Percentiles rank a stretch among this genome's conserved stretches.
Conservation (phyloP, 441 rosid species). For the Melastoma candidum region DNA sequence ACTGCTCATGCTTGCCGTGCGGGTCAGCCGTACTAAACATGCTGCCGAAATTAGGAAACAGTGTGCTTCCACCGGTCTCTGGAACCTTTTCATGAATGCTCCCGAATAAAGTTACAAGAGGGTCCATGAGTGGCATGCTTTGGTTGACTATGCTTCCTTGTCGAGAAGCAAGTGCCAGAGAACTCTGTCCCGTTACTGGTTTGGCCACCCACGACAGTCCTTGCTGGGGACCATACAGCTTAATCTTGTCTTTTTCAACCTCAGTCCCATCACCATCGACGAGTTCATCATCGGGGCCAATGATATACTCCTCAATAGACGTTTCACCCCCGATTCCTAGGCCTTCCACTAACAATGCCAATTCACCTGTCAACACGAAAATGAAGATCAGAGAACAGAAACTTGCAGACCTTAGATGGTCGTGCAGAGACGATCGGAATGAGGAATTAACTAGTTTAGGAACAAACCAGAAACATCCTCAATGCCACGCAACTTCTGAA, state of each 20-base stretch:
- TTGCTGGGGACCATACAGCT: constrained; percentile 43
- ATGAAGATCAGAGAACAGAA: no score
- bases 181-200: constrained; percentile 46
- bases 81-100: constrained; percentile 61
- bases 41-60: constrained; percentile 62
- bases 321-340: constrained; percentile 68
- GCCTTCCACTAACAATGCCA: constrained; percentile 76
- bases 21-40: constrained; percentile 59
- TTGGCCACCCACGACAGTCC: constrained; percentile 56
- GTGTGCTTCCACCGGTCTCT: constrained; percentile 46
- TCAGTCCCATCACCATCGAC: constrained; percentile 34
- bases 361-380: constrained; percentile 40
- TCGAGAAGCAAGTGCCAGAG: constrained; percentile 38
- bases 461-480: constrained; percentile 60
- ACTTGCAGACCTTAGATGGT: no score
- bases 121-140: constrained; percentile 53
- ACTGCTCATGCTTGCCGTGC: constrained; percentile 33
- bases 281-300: constrained; percentile 43
- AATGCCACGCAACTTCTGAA: constrained; percentile 59
- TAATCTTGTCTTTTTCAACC: constrained; percentile 42
- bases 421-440: background rate
- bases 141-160: constrained; percentile 56
- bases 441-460: constrained; percentile 1
- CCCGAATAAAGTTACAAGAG: constrained; percentile 52
- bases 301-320: constrained; percentile 57